A percentile compares a stretch with the other conserved stretches of the same genome.
Conservation (phyloP, 169 alveolate species). For the Plasmodium cynomolgi region DNA sequence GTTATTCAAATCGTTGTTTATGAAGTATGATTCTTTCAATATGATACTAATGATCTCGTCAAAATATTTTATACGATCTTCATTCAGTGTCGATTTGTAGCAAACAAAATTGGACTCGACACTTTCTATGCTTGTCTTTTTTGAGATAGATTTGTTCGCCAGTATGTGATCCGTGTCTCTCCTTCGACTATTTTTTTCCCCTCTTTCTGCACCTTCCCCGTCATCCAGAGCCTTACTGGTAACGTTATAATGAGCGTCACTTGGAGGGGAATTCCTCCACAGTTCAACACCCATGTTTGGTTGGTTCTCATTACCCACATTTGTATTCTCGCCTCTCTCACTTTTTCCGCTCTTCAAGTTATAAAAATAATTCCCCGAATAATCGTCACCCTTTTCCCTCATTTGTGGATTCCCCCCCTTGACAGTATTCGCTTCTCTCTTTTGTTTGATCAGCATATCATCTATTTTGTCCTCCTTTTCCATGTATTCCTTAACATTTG, state of each 20-base stretch:
- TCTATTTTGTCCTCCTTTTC: neutral
- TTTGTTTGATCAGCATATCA: neutral
- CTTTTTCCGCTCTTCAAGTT: neutral
- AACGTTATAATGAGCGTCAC: neutral
- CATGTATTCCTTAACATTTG: neutral
- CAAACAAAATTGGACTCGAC: conserved; percentile 36
- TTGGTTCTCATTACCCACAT: neutral
- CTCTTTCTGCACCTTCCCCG: neutral
- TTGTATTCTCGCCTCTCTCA: neutral
- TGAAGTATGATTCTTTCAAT: conserved; percentile 55
- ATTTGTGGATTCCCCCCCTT: neutral
- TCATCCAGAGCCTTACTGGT: neutral
- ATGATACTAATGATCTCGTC: conserved; percentile 46
- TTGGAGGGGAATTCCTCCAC: neutral
- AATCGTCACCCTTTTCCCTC: neutral
- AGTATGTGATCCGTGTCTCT: neutral
- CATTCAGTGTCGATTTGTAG: conserved; percentile 41
- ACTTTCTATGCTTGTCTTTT: conserved; percentile 38
- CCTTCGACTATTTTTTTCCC: neutral
- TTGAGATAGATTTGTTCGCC: neutral
- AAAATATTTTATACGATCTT: conserved; percentile 46
- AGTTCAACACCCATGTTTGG: neutral
- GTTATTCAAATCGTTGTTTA: conserved; percentile 64
- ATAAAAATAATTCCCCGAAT: neutral
- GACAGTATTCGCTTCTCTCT: neutral